A percentile compares a stretch with the other conserved stretches of the same genome.
phyloP scores from a whole-genome alignment of 805 yeast species.

The Barnettozyma californica region DNA sequence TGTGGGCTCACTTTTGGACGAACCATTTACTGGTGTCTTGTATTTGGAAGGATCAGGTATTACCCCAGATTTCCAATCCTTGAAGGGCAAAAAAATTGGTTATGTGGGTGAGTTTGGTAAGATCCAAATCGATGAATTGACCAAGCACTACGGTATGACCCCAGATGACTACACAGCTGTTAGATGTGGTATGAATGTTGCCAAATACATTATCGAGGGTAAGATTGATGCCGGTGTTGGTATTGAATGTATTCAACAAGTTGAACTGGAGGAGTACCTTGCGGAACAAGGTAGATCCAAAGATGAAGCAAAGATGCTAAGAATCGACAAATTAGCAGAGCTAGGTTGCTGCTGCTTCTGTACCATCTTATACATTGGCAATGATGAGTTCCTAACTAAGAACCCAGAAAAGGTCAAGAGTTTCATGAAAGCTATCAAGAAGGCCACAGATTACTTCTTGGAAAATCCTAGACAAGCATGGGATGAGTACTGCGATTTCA shows the following conservation, averaged over 20 bases:
- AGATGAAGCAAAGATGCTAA: slow-evolving; percentile 47
- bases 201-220: slow-evolving; percentile 49
- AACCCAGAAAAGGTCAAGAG: slow-evolving; percentile 42
- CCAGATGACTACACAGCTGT: slow-evolving; percentile 53
- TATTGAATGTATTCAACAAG: slow-evolving; percentile 55
- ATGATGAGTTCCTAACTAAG: slow-evolving; percentile 42
- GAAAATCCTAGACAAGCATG: slow-evolving; percentile 40
- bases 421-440: slow-evolving; percentile 44
- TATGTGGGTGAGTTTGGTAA: slow-evolving; percentile 58
- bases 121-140: slow-evolving; percentile 51
- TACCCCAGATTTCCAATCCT: slow-evolving; percentile 44
- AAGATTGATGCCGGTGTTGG: slow-evolving; percentile 55
- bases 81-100: slow-evolving; percentile 49
- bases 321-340: slow-evolving; percentile 51
- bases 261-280: slow-evolving; percentile 48
- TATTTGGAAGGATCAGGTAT: slow-evolving; percentile 47
- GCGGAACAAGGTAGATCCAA: slow-evolving; percentile 37
- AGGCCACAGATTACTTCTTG: slow-evolving; percentile 45
- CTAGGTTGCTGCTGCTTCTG: slow-evolving; percentile 58
- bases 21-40: slow-evolving; percentile 52
- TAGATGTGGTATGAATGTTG: slow-evolving; percentile 56
- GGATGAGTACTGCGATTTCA: slow-evolving; percentile 40
- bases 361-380: slow-evolving; percentile 47
- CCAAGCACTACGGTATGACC: slow-evolving; percentile 50
- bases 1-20: slow-evolving; percentile 49